These are phyloP conservation scores for Papiliotrema flavescens DNA, from an alignment of 1,284 basidiomycete genomes.

Conservation along the genomic window DNA sequence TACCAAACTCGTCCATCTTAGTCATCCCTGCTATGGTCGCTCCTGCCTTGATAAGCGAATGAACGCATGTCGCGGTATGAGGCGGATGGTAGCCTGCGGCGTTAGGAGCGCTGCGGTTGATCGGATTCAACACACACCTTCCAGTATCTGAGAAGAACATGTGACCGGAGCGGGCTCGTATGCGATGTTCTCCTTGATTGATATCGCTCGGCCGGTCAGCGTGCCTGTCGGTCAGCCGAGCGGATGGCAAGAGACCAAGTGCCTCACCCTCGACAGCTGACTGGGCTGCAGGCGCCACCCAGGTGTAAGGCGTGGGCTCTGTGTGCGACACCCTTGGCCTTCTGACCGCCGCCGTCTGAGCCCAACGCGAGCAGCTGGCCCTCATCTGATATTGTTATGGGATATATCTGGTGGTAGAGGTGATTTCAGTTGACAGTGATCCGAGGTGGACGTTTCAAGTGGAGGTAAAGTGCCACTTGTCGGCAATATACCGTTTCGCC, in stretches of 20 bases:
- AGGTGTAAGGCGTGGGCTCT: background rate
- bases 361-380: background rate
- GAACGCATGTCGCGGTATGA: constrained; percentile 82
- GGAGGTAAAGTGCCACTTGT: constrained; percentile 4
- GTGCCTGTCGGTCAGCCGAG: constrained; percentile 12
- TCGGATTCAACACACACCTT: constrained; percentile 50
- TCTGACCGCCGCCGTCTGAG: background rate
- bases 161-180: constrained; percentile 66
- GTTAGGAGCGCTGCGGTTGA: background rate
- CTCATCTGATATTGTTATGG: background rate
- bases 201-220: constrained; percentile 51
- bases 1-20: constrained; percentile 97
- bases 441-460: constrained; percentile 9
- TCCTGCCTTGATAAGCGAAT: constrained; percentile 61
- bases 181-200: constrained; percentile 83
- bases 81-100: constrained; percentile 69
- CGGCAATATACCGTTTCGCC: background rate
- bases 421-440: background rate
- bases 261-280: background rate
- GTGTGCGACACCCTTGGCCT: background rate
- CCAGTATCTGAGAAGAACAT: constrained; percentile 72
- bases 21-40: constrained; percentile 79
- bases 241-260: background rate
- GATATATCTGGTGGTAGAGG: background rate
- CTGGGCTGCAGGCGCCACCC: background rate